phyloP scores from a whole-genome alignment of 768 basidiomycete genomes.

The Russula virescens region DNA sequence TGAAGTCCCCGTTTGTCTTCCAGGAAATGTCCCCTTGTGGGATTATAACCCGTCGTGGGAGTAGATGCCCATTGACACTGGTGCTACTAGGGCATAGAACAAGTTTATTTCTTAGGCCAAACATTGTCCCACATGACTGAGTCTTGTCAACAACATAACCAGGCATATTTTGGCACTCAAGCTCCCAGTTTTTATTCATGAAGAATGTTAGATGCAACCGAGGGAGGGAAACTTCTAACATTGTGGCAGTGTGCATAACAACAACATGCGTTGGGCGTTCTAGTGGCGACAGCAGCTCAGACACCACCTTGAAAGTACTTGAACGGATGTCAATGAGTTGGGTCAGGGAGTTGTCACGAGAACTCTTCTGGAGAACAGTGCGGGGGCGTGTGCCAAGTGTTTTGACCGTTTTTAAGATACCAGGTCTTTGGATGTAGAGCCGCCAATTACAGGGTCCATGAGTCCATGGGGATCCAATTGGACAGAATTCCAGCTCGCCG shows the following conservation, averaged over 20 bases:
- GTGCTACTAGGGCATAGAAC: background rate
- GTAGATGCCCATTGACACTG: background rate
- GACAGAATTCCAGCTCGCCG: conserved; percentile 32
- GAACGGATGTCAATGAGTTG: conserved; percentile 6
- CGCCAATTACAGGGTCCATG: conserved; percentile 30
- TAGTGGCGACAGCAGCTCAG: background rate
- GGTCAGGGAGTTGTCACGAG: background rate
- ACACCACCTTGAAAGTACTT: background rate
- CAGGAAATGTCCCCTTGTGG: conserved; percentile 4
- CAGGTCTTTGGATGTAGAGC: background rate
- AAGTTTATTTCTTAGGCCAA: conserved; percentile 37
- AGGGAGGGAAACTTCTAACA: conserved; percentile 29
- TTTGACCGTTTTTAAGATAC: no score
- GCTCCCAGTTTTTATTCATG: conserved; percentile 26
- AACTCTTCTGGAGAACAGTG: background rate
- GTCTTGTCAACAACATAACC: conserved; percentile 37
- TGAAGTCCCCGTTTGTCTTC: background rate
- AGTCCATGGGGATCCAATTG: conserved; percentile 30
- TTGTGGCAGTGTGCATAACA: background rate
- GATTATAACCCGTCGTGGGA: conserved; percentile 7
- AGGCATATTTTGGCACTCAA: conserved; percentile 39
- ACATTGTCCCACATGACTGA: conserved; percentile 41
- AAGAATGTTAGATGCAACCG: conserved; percentile 40
- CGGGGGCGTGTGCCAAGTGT: no score
- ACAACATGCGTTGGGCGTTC: background rate